Evolutionary conservation across 768 basidiomycete species (phyloP).

Genomic region (Boletus coccyginus): DNA sequence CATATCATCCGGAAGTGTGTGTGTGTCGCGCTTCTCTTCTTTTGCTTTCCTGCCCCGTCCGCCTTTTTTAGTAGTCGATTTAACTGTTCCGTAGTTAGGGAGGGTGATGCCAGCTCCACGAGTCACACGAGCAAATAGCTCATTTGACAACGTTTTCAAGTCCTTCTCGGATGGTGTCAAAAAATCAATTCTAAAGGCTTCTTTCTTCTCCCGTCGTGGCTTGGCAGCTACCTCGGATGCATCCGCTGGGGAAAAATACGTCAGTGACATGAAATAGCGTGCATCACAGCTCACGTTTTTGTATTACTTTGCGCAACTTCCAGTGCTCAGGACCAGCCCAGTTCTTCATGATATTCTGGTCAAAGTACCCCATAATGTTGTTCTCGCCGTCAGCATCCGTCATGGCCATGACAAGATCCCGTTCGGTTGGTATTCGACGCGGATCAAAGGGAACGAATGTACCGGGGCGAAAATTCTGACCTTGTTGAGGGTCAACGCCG

Average conservation of each 20-base stretch:
- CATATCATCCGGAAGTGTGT: conserved; percentile 93
- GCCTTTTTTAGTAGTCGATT: conserved; percentile 29
- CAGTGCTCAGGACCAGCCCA: conserved; percentile 99
- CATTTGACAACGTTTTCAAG: conserved; percentile 59
- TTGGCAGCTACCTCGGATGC: conserved; percentile 51
- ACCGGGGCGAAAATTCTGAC: conserved; percentile 40
- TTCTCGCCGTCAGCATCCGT: conserved; percentile 58
- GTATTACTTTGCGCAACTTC: conserved; percentile 84
- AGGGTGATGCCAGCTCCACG: conserved; percentile 69
- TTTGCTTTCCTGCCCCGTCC: conserved; percentile 46
- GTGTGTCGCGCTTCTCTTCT: conserved; percentile 67
- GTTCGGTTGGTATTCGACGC: conserved; percentile 65
- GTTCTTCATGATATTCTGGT: conserved; percentile 81
- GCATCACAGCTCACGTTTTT: conserved; percentile 55
- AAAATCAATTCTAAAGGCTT: conserved; percentile 83
- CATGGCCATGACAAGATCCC: conserved; percentile 87
- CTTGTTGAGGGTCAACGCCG: conserved; percentile 40
- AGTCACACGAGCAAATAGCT: conserved; percentile 76
- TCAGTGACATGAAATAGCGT: background rate
- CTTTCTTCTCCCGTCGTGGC: conserved; percentile 71
- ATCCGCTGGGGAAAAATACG: conserved; percentile 36
- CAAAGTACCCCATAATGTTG: conserved; percentile 83
- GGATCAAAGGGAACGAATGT: conserved; percentile 83
- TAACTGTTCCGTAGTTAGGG: conserved; percentile 45
- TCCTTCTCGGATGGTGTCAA: conserved; percentile 55